Evolutionary conservation across 2,329 filamentous ascomycete species (phyloP).

Genomic region (Colletotrichum siamense): DNA sequence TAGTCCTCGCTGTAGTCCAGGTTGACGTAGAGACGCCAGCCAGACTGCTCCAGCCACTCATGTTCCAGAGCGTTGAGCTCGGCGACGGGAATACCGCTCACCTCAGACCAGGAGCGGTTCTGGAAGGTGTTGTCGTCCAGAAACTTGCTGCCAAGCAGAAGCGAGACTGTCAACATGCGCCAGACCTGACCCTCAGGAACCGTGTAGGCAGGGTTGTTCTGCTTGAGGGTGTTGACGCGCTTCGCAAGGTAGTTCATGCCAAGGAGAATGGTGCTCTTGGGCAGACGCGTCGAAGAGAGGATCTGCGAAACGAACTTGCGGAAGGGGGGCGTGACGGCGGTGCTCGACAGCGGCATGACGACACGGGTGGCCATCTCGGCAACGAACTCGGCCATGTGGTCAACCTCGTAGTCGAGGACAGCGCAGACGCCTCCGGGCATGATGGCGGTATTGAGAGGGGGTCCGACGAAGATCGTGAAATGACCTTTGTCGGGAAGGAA

Average conservation of each 20-base stretch:
- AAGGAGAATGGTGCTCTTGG: slow-evolving; percentile 88
- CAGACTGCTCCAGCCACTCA: slow-evolving; percentile 84
- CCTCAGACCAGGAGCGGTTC: slow-evolving; percentile 95
- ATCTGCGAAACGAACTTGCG: slow-evolving; percentile 93
- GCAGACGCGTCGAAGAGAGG: slow-evolving; percentile 85
- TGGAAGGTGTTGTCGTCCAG: slow-evolving; percentile 97
- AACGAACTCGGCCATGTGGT: slow-evolving; percentile 94
- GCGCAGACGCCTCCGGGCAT: slow-evolving; percentile 87
- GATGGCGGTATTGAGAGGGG: slow-evolving; percentile 39
- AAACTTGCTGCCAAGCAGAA: slow-evolving; percentile 93
- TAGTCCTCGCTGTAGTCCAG: slow-evolving; percentile 77
- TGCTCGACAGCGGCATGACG: slow-evolving; percentile 51
- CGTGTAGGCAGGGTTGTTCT: slow-evolving; percentile 54
- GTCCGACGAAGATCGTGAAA: slow-evolving; percentile 45
- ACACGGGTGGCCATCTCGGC: slow-evolving; percentile 79
- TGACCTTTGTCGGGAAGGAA: slow-evolving; percentile 41
- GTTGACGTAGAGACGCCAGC: slow-evolving; percentile 87
- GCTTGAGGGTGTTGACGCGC: slow-evolving; percentile 77
- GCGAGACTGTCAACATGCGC: slow-evolving; percentile 82
- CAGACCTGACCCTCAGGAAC: slow-evolving; percentile 77
- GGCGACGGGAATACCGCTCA: slow-evolving; percentile 84
- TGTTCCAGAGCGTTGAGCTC: slow-evolving; percentile 88
- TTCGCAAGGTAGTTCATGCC: slow-evolving; percentile 90
- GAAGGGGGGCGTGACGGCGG: slow-evolving; percentile 71
- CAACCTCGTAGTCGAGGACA: slow-evolving; percentile 96